Base-by-base conservation (phyloP, 2,329 filamentous ascomycete genomes). In the Monosporascus cannonballus region DNA sequence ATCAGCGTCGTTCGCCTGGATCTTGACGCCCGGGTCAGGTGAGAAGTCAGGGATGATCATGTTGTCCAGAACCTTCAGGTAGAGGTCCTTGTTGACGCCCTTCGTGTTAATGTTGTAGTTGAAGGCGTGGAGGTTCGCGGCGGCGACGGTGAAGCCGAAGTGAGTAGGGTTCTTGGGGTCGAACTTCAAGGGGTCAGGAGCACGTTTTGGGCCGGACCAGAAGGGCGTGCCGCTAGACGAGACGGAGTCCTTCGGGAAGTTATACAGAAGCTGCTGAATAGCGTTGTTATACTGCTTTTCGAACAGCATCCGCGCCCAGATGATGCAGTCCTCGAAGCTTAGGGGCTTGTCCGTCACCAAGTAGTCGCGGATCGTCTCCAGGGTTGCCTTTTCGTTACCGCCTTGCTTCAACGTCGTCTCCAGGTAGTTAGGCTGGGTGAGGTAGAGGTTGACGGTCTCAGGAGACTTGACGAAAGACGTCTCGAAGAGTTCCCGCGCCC, bases 141-240 rank as follows among this genome's bases (percentile, higher is more conserved):
- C 94, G 18, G 94, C 85, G 56, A 95, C 83, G 51, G 99, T 78
- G 68, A 96, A 99, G 38, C 82, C 84, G 66, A 93, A 86, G 72
- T 99, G 94, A 22, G 90, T 94, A 11, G 85, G 78, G 72, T 96
- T 94, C 55, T 85, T 81, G 47, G 86, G 72, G 63, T 96, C 89
- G 61, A 99, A 99, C 69, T 89, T 92, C 67, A 97, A 78, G 58
- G 93, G 81, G 57, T 95, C 90, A 5, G 94, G 94, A 14, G 94
- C 94, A 65, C 94, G 90, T 83, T 99, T 99, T 48, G 94, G 94
- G 11, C 94, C 93, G 30, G 94, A 97, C 94, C 94, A 99, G 80
- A 99, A 99, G 1, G 84, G 88, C 57, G 92, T 89, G 34, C 94
- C 94, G 38, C 83, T 87, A 2, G 91, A 95, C 1, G 94, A 96